Evolutionary conservation across 1,284 basidiomycete species (phyloP).

Genomic region (Fomitopsis palustris): DNA sequence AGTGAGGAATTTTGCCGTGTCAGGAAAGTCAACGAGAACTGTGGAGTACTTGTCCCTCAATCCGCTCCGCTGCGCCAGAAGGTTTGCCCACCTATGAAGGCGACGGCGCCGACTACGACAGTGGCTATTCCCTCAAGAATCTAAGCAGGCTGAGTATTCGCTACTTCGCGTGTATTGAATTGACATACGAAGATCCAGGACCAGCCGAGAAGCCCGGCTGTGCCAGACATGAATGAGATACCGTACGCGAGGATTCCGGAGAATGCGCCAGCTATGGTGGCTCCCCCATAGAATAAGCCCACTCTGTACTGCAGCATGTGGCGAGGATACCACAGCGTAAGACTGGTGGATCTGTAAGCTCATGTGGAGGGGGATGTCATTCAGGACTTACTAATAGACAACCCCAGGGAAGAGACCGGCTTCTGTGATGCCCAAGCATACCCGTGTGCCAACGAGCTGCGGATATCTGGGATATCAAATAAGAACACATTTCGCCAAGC

Average conservation of each 20-base stretch:
- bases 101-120: slow-evolving; percentile 41
- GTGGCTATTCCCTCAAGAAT: slow-evolving; percentile 55
- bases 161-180: no score
- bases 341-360: no score
- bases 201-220: slow-evolving; percentile 38
- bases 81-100: slow-evolving; percentile 42
- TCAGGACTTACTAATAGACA: slow-evolving; percentile 54
- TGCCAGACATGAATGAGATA: slow-evolving; percentile 41
- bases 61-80: neutral
- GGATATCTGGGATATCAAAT: no score
- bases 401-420: slow-evolving; percentile 72
- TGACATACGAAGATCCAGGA: slow-evolving; percentile 48
- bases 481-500: no score
- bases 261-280: slow-evolving; percentile 31
- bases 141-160: no score
- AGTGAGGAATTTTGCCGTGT: slow-evolving; percentile 54
- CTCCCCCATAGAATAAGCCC: slow-evolving; percentile 34
- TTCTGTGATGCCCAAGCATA: slow-evolving; percentile 55
- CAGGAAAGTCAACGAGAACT: slow-evolving; percentile 60
- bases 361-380: no score
- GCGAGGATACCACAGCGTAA: slow-evolving; percentile 32
- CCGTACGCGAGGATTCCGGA: slow-evolving; percentile 39
- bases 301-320: slow-evolving; percentile 31
- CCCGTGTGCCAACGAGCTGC: slow-evolving; percentile 14
- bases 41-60: slow-evolving; percentile 43